phyloP scores from a whole-genome alignment of 306 rosid genomes.

The Geum urbanum region DNA sequence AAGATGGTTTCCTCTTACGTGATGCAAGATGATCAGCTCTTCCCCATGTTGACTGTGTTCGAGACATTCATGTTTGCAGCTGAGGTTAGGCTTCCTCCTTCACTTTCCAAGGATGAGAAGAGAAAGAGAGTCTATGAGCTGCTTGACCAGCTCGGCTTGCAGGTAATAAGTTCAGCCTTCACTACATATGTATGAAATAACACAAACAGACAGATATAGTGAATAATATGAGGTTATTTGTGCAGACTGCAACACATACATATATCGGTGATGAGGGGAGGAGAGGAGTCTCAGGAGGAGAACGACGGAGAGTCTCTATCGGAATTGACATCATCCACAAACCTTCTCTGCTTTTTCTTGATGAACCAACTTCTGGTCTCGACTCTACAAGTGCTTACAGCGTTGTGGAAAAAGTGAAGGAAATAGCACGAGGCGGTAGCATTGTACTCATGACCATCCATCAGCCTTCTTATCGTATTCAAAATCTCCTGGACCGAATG shows the following conservation, averaged over 20 bases:
- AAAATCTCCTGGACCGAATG: conserved; percentile 68
- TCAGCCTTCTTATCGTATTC: conserved; percentile 86
- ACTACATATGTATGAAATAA: not conserved
- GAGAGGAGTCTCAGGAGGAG: conserved; percentile 92
- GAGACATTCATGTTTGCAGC: conserved; percentile 93
- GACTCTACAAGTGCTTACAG: conserved; percentile 87
- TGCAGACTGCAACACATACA: conserved; percentile 71
- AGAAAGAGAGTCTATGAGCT: conserved; percentile 65
- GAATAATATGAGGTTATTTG: no score
- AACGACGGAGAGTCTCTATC: conserved; percentile 73
- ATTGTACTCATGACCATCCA: conserved; percentile 87
- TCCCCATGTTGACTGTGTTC: conserved; percentile 78
- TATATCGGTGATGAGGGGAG: conserved; percentile 77
- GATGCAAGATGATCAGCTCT: conserved; percentile 92
- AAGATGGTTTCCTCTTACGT: conserved; percentile 90
- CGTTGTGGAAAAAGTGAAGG: conserved; percentile 84
- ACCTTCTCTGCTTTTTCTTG: conserved; percentile 72
- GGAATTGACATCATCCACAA: conserved; percentile 85
- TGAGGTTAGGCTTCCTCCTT: conserved; percentile 84
- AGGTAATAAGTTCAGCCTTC: conserved; percentile 35
- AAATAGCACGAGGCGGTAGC: conserved; percentile 83
- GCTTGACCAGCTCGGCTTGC: conserved; percentile 65
- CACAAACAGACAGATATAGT: not conserved
- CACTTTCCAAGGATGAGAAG: conserved; percentile 61
- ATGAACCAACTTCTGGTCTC: conserved; percentile 91